These are phyloP conservation scores for Eucalyptus melliodora DNA, from an alignment of 345 rosid genomes.

Conservation along the genomic window DNA sequence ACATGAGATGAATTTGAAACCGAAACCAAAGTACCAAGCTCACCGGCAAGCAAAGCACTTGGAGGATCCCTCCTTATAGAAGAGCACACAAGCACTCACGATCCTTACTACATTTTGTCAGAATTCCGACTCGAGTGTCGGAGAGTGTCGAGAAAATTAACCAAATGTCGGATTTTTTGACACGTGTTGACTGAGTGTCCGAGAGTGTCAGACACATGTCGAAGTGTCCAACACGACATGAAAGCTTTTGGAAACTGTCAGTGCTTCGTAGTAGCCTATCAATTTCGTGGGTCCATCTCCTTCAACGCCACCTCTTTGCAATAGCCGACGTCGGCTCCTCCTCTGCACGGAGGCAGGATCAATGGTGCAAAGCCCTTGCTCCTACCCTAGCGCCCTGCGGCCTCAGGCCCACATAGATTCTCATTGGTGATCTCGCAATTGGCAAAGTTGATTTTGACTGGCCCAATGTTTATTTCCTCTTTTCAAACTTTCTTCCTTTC, in stretches of 20 bases:
- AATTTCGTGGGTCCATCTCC: neutral
- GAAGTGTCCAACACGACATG: too few species aligned
- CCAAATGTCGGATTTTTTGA: rapidly evolving
- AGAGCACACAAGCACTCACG: slow-evolving; percentile 6
- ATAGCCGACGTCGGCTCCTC: neutral
- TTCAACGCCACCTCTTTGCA: neutral
- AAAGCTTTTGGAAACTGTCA: rapidly evolving
- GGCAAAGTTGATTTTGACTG: neutral
- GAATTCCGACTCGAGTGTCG: rapidly evolving
- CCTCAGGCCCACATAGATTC: neutral
- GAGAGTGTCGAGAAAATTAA: too few species aligned
- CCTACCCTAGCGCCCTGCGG: neutral
- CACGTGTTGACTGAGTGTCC: too few species aligned
- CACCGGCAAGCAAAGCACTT: neutral
- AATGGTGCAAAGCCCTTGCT: neutral
- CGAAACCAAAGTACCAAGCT: slow-evolving; percentile 1
- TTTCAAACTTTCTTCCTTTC: neutral
- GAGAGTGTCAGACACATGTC: rapidly evolving
- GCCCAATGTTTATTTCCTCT: neutral
- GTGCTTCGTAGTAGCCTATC: neutral
- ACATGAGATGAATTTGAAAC: slow-evolving; percentile 6
- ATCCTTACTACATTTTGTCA: neutral
- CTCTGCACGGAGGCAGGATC: neutral
- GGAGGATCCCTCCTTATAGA: neutral
- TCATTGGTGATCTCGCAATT: neutral